Conservation (phyloP, 2,329 filamentous ascomycete genomes). For the Fusarium sp. region DNA sequence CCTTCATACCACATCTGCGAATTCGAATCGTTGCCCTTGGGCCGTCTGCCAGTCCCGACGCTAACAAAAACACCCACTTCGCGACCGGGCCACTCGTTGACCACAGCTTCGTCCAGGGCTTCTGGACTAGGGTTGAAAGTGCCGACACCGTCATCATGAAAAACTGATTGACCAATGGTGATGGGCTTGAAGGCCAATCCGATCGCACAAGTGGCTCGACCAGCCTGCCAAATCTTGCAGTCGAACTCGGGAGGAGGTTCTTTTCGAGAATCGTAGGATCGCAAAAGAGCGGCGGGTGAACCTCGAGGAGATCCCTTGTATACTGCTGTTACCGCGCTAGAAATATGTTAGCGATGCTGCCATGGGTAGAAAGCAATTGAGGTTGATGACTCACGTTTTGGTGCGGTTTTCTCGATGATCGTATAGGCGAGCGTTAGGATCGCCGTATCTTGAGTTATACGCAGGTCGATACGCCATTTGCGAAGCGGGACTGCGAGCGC, state of each 20-base stretch:
- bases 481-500: constrained; percentile 69
- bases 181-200: constrained; percentile 96
- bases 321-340: constrained; percentile 88
- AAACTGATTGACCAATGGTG: constrained; percentile 89
- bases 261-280: constrained; percentile 94
- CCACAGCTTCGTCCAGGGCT: constrained; percentile 86
- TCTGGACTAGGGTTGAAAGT: constrained; percentile 91
- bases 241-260: constrained; percentile 92
- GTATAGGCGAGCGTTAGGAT: constrained; percentile 88
- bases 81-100: constrained; percentile 94
- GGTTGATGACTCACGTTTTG: constrained; percentile 77
- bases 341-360: constrained; percentile 18
- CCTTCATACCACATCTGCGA: constrained; percentile 91
- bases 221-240: constrained; percentile 97
- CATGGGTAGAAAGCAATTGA: neutral
- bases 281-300: constrained; percentile 76
- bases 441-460: constrained; percentile 72
- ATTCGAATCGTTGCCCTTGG: constrained; percentile 72
- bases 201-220: constrained; percentile 90
- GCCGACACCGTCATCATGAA: constrained; percentile 91
- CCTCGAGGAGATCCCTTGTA: constrained; percentile 83
- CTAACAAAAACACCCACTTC: constrained; percentile 94
- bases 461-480: constrained; percentile 62
- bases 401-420: constrained; percentile 86
- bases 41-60: constrained; percentile 90